Base-by-base conservation (phyloP, 768 basidiomycete species). In the Harrya chromipes region DNA sequence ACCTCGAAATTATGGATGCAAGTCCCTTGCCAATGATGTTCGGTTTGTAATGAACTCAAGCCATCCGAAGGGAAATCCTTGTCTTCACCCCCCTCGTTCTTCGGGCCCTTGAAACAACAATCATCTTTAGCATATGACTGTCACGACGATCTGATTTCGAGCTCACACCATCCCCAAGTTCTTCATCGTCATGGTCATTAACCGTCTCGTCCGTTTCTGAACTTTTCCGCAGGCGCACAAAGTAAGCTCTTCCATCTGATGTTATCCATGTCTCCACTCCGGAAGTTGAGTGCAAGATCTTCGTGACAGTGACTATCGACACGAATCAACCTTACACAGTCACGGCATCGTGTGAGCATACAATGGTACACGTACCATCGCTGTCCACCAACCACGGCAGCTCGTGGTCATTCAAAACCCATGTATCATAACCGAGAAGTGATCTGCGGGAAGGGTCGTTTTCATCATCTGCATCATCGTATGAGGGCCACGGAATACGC, bases 211-310 rank as follows among this genome's bases (percentile, higher is more conserved):
- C 52, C 6, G 24, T 35, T n/a, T 26, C 47, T 12, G 50, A 40
- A 44, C 60, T 69, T 53, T 82, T 81, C 42, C 73, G 72, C 20
- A 90, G 70, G 49, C 80, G 81, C 7, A 89, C 88, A 54, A 90
- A 79, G 62, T 93, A 93, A 10, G 79, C 87, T 59, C 89, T 72
- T 34, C 90, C 90, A 53, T 93, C 90, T 6, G 87, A 89, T 2
- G 90, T 89, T 40, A 90, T 78, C 90, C 90, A 93, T 0, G 82
- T 82, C 67, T 92, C 90, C 12, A 82, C 78, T 20, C 81, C 80
- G 20, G 80, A 78, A 4, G 70, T 61, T 35, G 81, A 80, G 58
- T 82, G 71, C 21, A 76, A 61, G n/a, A 93, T 83, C 46, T 82
- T 74, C 10, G 67, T 65, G n/a, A 91, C 76, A n/a, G 75, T 73